Conservation (phyloP, 139 green algal species). For the Raphidocelis subcapitata region DNA sequence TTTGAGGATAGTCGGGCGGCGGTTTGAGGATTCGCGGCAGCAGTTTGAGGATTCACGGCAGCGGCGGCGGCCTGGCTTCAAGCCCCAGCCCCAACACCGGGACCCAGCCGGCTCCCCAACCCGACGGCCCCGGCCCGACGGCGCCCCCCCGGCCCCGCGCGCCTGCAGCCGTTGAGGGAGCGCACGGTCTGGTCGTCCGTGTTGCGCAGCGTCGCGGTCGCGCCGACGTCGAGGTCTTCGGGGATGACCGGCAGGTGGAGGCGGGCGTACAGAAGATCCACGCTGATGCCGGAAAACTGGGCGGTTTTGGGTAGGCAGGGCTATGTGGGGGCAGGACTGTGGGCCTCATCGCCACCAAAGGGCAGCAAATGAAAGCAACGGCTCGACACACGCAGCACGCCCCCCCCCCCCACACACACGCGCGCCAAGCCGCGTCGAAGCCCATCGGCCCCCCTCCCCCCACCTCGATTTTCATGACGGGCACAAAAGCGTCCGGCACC, state of each 20-base stretch:
- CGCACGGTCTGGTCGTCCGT: conserved; percentile 86
- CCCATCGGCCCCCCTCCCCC: too few relatives aligned
- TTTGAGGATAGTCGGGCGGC: too few relatives aligned
- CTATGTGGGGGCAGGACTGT: neutral
- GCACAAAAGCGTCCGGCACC: conserved; percentile 89
- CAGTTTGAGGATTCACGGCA: too few relatives aligned
- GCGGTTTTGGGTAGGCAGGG: too few relatives aligned
- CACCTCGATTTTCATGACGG: conserved; percentile 93
- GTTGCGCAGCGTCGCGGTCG: conserved; percentile 75
- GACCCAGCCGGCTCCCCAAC: neutral
- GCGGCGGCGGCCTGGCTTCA: conserved; percentile 70
- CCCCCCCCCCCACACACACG: too few relatives aligned
- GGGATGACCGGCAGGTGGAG: conserved; percentile 64
- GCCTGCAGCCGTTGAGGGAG: conserved; percentile 40
- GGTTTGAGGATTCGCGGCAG: too few relatives aligned
- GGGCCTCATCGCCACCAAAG: neutral
- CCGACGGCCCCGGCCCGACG: neutral
- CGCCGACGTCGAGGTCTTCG: conserved; percentile 70
- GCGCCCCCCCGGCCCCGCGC: too few relatives aligned
- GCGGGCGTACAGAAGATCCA: conserved; percentile 92
- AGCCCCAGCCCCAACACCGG: neutral
- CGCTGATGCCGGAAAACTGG: conserved; percentile 86
- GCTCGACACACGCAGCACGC: too few relatives aligned
- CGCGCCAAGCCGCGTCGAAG: too few relatives aligned
- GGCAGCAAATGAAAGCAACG: too few relatives aligned